A percentile compares a stretch with the other conserved stretches of the same genome.
These are phyloP conservation scores for Gliomastix tumulicola DNA, from an alignment of 2,329 filamentous ascomycete genomes.

Conservation along the genomic window DNA sequence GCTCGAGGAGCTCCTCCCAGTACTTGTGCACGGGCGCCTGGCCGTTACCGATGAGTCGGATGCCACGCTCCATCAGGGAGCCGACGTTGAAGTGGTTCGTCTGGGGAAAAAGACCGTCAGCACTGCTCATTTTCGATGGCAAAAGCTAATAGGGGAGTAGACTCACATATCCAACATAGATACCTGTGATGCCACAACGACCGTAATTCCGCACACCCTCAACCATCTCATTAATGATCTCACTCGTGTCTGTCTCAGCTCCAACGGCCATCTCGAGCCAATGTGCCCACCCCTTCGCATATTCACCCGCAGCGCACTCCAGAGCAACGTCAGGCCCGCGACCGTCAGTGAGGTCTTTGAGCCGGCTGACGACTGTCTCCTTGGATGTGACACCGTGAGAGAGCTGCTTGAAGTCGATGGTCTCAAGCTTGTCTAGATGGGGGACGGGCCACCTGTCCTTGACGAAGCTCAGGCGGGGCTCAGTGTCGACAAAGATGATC, in stretches of 20 bases:
- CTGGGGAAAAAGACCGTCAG: slow-evolving; percentile 24
- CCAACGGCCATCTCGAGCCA: slow-evolving; percentile 54
- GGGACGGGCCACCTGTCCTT: slow-evolving; percentile 49
- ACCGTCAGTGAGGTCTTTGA: slow-evolving; percentile 68
- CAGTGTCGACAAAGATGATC: slow-evolving; percentile 74
- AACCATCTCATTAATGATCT: slow-evolving; percentile 75
- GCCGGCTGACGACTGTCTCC: slow-evolving; percentile 58
- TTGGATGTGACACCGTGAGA: slow-evolving; percentile 49
- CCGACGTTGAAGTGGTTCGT: slow-evolving; percentile 82
- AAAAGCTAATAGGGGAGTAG: background rate
- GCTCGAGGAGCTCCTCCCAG: slow-evolving; percentile 68
- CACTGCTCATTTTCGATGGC: background rate
- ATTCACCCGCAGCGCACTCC: slow-evolving; percentile 59
- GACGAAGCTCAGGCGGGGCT: slow-evolving; percentile 61
- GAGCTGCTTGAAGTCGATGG: slow-evolving; percentile 60
- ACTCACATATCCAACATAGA: slow-evolving; percentile 53
- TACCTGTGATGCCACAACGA: slow-evolving; percentile 69
- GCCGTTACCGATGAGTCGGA: slow-evolving; percentile 65
- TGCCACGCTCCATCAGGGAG: slow-evolving; percentile 78
- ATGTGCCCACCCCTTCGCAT: slow-evolving; percentile 54
- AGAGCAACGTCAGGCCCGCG: slow-evolving; percentile 69
- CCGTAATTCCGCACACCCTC: slow-evolving; percentile 66
- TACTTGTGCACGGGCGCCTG: slow-evolving; percentile 74
- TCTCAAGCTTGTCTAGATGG: slow-evolving; percentile 49
- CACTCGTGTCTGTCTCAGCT: slow-evolving; percentile 77